phyloP scores from a whole-genome alignment of 495 filamentous ascomycete species.

The Symbiotaphrina buchneri region DNA sequence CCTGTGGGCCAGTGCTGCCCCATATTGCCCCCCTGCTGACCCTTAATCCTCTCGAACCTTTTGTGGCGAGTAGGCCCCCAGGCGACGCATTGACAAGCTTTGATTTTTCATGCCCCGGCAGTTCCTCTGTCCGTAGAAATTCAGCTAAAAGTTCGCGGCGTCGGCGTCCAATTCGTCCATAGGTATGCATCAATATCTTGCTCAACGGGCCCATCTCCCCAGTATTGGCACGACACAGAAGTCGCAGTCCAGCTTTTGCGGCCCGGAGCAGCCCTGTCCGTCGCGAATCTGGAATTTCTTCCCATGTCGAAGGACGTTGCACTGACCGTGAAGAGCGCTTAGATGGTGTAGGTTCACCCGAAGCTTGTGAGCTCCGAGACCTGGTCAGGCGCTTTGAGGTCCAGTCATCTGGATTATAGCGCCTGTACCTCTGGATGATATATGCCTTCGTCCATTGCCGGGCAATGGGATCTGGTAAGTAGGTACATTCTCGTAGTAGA shows the following conservation, averaged over 20 bases:
- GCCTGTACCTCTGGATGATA: constrained; percentile 33
- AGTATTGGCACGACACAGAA: constrained; percentile 33
- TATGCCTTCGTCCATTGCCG: constrained; percentile 32
- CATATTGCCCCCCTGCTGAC: no score
- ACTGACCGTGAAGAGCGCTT: no score
- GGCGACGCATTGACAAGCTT: no score
- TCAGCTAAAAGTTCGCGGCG: constrained; percentile 33
- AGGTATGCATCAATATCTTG: constrained; percentile 39
- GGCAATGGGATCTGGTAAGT: constrained; percentile 55
- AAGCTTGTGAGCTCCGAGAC: no score
- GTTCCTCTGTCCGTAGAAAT: constrained; percentile 18
- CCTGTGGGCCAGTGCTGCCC: no score
- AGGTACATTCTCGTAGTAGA: constrained; percentile 64
- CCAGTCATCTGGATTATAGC: constrained; percentile 11
- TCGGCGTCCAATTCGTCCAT: constrained; percentile 52
- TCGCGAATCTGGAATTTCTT: no score
- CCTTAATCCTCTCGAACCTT: no score
- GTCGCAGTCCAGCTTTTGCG: constrained; percentile 14
- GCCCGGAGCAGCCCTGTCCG: not conserved
- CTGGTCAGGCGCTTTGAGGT: not conserved
- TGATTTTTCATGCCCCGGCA: constrained; percentile 15
- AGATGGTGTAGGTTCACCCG: no score
- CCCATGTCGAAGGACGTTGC: no score
- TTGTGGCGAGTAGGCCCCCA: no score
- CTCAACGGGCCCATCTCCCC: constrained; percentile 39